Evolutionary conservation across 2,329 filamentous ascomycete genomes (phyloP).

Genomic region (Paracorniculantispora psalliotae): DNA sequence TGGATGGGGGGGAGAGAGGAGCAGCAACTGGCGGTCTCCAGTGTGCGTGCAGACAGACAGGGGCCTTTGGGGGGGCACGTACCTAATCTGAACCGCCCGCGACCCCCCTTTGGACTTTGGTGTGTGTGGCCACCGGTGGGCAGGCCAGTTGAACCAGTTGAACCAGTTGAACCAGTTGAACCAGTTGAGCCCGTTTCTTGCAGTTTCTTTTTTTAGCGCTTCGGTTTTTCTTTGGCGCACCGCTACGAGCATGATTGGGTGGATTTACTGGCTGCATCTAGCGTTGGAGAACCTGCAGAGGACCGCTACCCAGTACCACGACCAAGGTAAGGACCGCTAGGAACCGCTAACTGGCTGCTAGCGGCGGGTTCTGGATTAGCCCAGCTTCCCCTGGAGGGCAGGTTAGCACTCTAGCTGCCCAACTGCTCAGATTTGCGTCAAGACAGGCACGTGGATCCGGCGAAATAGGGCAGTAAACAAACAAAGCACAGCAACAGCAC

Average conservation of each 20-base stretch:
- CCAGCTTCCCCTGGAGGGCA: neutral
- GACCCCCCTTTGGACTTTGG: neutral
- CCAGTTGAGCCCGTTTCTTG: too few relatives aligned
- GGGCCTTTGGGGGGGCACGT: neutral
- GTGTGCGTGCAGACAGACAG: neutral
- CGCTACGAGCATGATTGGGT: neutral
- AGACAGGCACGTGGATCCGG: conserved; percentile 7
- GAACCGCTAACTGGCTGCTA: too few relatives aligned
- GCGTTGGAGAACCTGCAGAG: too few relatives aligned
- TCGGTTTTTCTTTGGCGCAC: neutral
- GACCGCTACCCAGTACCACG: too few relatives aligned
- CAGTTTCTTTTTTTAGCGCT: neutral
- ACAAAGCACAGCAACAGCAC: neutral
- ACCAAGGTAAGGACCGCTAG: too few relatives aligned
- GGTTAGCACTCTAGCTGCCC: neutral
- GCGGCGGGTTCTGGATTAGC: neutral
- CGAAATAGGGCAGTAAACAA: conserved; percentile 5
- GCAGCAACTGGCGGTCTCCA: conserved; percentile 13
- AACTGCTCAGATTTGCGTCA: neutral
- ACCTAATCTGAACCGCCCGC: conserved; percentile 9
- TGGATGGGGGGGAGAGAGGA: neutral
- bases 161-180: too few relatives aligned
- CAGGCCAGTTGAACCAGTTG: too few relatives aligned
- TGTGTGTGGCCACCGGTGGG: neutral
- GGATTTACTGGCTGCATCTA: neutral